phyloP scores from a whole-genome alignment of 2,329 filamentous ascomycete genomes.

The Phoma sp. region DNA sequence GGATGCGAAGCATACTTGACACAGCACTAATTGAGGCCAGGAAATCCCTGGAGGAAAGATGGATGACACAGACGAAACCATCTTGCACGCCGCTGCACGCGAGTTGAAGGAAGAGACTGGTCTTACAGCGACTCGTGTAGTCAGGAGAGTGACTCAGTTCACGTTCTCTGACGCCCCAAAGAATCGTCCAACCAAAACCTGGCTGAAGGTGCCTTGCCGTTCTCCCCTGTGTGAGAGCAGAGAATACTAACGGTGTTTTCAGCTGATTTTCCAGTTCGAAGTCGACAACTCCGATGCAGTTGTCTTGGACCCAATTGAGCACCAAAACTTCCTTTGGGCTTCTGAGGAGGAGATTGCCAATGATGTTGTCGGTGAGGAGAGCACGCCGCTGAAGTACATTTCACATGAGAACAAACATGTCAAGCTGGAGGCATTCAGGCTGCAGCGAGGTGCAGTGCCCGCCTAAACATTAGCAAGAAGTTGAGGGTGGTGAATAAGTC shows the following conservation, averaged over 20 bases:
- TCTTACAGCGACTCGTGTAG: conserved; percentile 53
- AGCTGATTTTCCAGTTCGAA: conserved; percentile 44
- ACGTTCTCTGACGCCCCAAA: conserved; percentile 30
- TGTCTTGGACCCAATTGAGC: conserved; percentile 51
- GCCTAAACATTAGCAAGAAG: not conserved
- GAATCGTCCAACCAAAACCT: conserved; percentile 26
- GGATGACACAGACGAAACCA: conserved; percentile 55
- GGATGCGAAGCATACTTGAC: not conserved
- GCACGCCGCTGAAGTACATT: conserved; percentile 40
- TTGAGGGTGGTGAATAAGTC: not conserved
- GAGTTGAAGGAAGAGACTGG: conserved; percentile 63
- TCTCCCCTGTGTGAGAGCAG: no score
- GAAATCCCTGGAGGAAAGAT: conserved; percentile 61
- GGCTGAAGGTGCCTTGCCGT: conserved; percentile 42
- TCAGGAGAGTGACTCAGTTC: conserved; percentile 52
- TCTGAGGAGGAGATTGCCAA: conserved; percentile 50
- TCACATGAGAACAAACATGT: conserved; percentile 39
- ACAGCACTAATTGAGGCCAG: conserved; percentile 38
- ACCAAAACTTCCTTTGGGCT: conserved; percentile 51
- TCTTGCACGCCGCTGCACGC: conserved; percentile 58
- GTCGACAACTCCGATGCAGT: conserved; percentile 34
- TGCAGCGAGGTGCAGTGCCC: conserved; percentile 21
- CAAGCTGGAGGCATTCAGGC: conserved; percentile 45
- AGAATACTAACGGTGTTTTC: not conserved
- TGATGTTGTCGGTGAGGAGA: conserved; percentile 32